Evolutionary conservation across 129 eudicot species (phyloP).

Genomic region (Artemisia tridentata): DNA sequence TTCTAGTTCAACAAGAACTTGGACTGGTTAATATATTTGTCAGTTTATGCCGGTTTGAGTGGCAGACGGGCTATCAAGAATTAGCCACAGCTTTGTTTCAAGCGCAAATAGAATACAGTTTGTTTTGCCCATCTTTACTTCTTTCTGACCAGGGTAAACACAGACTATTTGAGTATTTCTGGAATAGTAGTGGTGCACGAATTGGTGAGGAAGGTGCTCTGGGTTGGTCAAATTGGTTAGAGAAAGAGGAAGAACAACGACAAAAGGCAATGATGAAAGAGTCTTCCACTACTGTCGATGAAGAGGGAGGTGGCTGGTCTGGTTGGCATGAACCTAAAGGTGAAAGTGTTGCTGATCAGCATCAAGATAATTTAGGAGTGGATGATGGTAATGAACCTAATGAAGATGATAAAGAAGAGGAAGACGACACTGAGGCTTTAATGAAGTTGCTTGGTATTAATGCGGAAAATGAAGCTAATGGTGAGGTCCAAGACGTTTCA

Average conservation of each 20-base stretch:
- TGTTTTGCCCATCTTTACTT: slow-evolving; percentile 79
- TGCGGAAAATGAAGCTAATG: slow-evolving; percentile 63
- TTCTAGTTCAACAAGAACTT: slow-evolving; percentile 57
- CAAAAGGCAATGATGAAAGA: slow-evolving; percentile 54
- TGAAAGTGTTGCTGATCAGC: slow-evolving; percentile 24
- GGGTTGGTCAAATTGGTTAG: slow-evolving; percentile 95
- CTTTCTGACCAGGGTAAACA: slow-evolving; percentile 73
- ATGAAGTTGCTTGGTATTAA: slow-evolving; percentile 85
- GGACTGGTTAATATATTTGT: slow-evolving; percentile 73
- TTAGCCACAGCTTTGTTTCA: slow-evolving; percentile 93
- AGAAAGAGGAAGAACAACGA: slow-evolving; percentile 85
- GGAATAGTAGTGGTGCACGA: slow-evolving; percentile 92
- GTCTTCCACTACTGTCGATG: slow-evolving; percentile 42
- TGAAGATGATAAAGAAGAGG: slow-evolving; percentile 43
- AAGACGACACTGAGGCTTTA: slow-evolving; percentile 73
- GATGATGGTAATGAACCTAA: slow-evolving; percentile 42
- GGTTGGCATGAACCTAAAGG: slow-evolving; percentile 78
- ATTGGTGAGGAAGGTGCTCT: slow-evolving; percentile 95
- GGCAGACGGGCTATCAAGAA: slow-evolving; percentile 94
- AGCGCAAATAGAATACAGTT: slow-evolving; percentile 82
- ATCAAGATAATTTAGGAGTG: slow-evolving; percentile 20
- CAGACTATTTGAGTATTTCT: slow-evolving; percentile 88
- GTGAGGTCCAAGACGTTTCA: slow-evolving; percentile 57
- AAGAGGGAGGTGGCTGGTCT: slow-evolving; percentile 97
- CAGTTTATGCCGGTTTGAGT: slow-evolving; percentile 86